Evolutionary conservation across 2,329 filamentous ascomycete genomes (phyloP).

Genomic region (Penicillium corylophilum): DNA sequence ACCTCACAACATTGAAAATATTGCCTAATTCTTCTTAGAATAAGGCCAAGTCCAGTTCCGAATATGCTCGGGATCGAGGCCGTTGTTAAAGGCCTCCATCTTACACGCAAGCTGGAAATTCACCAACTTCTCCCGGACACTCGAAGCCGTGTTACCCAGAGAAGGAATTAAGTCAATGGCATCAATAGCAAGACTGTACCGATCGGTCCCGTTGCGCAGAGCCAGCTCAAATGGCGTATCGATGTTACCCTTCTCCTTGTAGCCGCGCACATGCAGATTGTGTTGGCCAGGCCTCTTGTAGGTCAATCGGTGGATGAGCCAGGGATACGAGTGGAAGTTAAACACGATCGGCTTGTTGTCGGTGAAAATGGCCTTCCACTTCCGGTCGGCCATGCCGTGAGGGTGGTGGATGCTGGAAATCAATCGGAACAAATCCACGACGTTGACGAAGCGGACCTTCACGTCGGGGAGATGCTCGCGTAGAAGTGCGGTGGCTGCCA

Average conservation of each 20-base stretch:
- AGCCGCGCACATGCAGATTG: constrained; percentile 73
- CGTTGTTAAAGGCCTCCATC: constrained; percentile 66
- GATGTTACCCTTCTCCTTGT: constrained; percentile 81
- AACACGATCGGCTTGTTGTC: constrained; percentile 71
- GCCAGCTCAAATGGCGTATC: constrained; percentile 77
- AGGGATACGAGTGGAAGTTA: constrained; percentile 83
- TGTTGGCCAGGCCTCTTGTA: constrained; percentile 70
- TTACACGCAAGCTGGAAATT: constrained; percentile 64
- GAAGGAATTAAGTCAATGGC: constrained; percentile 67
- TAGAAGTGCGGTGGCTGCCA: constrained; percentile 72
- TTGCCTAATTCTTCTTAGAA: constrained; percentile 8
- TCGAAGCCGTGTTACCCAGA: constrained; percentile 63
- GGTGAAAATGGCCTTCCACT: constrained; percentile 71
- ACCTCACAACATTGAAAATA: not conserved
- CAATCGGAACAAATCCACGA: constrained; percentile 77
- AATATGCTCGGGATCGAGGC: constrained; percentile 66
- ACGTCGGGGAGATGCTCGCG: constrained; percentile 69
- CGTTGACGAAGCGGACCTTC: constrained; percentile 76
- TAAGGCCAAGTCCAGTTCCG: constrained; percentile 66
- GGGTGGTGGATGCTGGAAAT: constrained; percentile 69
- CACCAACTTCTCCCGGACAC: constrained; percentile 63
- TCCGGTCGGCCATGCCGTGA: constrained; percentile 65
- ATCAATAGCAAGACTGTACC: constrained; percentile 73
- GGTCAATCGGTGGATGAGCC: constrained; percentile 73
- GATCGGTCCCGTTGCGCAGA: constrained; percentile 73